These are phyloP conservation scores for Diplodia intermedia DNA, from an alignment of 2,329 filamentous ascomycete genomes.

Conservation along the genomic window DNA sequence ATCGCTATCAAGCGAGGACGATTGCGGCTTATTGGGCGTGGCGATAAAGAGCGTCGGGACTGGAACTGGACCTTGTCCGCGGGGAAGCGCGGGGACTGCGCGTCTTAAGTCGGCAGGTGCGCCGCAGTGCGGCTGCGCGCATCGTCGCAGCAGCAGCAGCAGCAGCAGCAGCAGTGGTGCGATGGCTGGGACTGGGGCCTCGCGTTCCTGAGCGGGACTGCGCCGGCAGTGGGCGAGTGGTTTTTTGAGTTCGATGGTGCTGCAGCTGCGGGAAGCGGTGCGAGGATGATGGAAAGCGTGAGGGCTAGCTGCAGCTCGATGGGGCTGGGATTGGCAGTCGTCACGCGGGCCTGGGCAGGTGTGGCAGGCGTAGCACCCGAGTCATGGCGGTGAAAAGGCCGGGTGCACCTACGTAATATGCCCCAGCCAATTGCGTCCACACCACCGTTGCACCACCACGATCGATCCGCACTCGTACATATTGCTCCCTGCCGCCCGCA, in stretches of 20 bases:
- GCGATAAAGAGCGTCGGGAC: conserved; percentile 13
- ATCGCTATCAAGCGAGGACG: conserved; percentile 1
- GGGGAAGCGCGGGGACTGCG: conserved; percentile 3
- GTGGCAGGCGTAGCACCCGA: background rate
- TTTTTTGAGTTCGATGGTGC: background rate
- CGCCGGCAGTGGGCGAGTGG: background rate
- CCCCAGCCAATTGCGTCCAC: conserved; percentile 19
- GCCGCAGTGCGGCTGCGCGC: conserved; percentile 8
- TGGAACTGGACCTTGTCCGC: background rate
- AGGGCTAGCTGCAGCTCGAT: background rate
- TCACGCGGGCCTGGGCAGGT: conserved; percentile 8
- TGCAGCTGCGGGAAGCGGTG: background rate
- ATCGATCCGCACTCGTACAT: conserved; percentile 19
- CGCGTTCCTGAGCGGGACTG: background rate
- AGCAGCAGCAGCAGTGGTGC: too few species aligned
- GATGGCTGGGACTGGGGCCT: background rate
- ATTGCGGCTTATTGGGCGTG: background rate
- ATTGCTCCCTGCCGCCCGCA: conserved; percentile 16
- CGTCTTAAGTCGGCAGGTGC: conserved; percentile 8
- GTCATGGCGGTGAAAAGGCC: conserved; percentile 23
- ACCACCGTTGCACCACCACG: conserved; percentile 20
- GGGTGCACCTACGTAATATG: conserved; percentile 18
- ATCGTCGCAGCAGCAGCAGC: too few species aligned
- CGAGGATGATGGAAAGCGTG: background rate
- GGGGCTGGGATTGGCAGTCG: conserved; percentile 1